Evolutionary conservation across 2,329 filamentous ascomycete species (phyloP).

Genomic region (Talaromyces amestolkiae): DNA sequence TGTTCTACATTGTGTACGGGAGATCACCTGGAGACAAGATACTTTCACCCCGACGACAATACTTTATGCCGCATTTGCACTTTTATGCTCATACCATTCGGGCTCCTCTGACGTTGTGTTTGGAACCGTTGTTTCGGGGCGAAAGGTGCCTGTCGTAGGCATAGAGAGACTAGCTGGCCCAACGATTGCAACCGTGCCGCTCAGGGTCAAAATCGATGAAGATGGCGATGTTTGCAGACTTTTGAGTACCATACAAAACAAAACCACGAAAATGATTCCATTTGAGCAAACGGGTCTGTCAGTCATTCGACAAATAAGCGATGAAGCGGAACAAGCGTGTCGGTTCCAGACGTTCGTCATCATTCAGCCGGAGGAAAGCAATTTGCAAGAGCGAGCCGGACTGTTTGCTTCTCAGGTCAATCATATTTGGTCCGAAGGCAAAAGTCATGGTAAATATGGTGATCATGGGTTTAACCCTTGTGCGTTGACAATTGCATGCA

Average conservation of each 20-base stretch:
- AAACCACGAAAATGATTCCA: slow-evolving; percentile 53
- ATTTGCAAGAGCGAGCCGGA: not conserved
- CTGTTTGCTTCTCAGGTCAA: slow-evolving; percentile 1
- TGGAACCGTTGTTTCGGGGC: slow-evolving; percentile 28
- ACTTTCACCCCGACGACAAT: slow-evolving; percentile 11
- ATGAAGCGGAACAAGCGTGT: slow-evolving; percentile 38
- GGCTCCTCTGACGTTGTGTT: slow-evolving; percentile 28
- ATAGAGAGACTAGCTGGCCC: slow-evolving; percentile 39
- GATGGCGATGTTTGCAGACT: slow-evolving; percentile 37
- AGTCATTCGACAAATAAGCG: slow-evolving; percentile 50
- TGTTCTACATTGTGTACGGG: not conserved
- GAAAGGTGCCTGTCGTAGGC: slow-evolving; percentile 36
- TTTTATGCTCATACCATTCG: slow-evolving; percentile 20
- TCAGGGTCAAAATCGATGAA: slow-evolving; percentile 39
- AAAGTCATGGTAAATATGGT: slow-evolving; percentile 1
- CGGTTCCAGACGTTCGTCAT: slow-evolving; percentile 41
- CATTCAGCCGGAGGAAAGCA: slow-evolving; percentile 25
- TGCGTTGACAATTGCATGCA: slow-evolving; percentile 8
- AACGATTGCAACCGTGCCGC: slow-evolving; percentile 19
- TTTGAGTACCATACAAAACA: slow-evolving; percentile 27
- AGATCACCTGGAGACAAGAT: not conserved
- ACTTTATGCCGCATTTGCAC: slow-evolving; percentile 32
- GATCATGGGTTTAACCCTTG: slow-evolving; percentile 14
- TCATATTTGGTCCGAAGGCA: not conserved
- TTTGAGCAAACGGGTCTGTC: slow-evolving; percentile 57